Evolutionary conservation across 495 filamentous ascomycete species (phyloP), one percentile per base, ranked within the genome.

Genomic region (Aspergillus heteromorphus): DNA sequence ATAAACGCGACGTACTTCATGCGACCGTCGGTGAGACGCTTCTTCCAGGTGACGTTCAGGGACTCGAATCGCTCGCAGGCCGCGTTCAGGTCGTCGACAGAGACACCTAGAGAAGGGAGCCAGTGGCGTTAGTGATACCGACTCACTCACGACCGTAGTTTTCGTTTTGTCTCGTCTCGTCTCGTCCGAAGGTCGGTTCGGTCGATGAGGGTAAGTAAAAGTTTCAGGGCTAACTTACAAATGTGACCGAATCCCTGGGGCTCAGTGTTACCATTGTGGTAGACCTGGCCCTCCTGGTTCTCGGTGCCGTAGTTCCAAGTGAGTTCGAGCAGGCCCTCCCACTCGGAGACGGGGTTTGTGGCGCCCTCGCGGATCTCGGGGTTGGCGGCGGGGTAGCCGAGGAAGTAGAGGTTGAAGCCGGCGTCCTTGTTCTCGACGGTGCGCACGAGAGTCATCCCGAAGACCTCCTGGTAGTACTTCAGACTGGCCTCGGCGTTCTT

Each of bases 271-370:
- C 93, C 93, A 59, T 95, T 85, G 65, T 98, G 93, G 65, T 98
- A 98, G 40, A 84, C 84, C 62, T 91, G 90, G 43, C 78, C 74
- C 51, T 84, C 78, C 60, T 97, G 83, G 64, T 89, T 92, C 78
- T 98, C 93, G 2, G 93, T 97, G 40, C 93, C 93, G 58, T 96
- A 93, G 66, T 98, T 97, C 89, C 90, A 96, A 18, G 92, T 97
- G 60, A 98, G 64, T 73, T 96, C 92, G 10, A 97, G 73, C 49
- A 97, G 65, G 2, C 92, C 92, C 65, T 97, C 92, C 48, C 83
- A 80, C 38, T 82, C 80, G 2, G 87, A 82, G 3, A 83, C 63
- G 40, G 79, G 73, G 58, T 83, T 87, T 43, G 70, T 73, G 30
- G 68, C 76, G 45, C 70, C 76, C 27, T 86, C 76, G 23, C 75